phyloP scores from a whole-genome alignment of 176 grass and related monocot genomes.

The Zea luxurians region DNA sequence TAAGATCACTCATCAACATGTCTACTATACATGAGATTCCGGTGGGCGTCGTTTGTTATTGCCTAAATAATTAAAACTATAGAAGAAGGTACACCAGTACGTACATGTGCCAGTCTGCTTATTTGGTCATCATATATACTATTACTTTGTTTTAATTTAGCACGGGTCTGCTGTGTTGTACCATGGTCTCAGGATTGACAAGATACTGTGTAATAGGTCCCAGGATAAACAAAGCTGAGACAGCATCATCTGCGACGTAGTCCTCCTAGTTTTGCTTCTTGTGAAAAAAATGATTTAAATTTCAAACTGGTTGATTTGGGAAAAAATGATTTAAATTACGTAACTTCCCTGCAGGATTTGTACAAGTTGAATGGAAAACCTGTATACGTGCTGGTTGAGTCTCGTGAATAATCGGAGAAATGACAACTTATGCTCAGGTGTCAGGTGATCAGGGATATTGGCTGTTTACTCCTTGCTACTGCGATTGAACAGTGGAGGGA shows the following conservation, averaged over 20 bases:
- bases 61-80: neutral
- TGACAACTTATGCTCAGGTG: conserved; percentile 35
- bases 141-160: no score
- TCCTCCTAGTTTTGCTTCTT: neutral
- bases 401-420: conserved; percentile 47
- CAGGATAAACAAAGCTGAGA: neutral
- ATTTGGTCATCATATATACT: no score
- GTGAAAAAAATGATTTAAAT: no score
- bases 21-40: neutral
- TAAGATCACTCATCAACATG: conserved; percentile 24
- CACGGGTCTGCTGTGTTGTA: neutral
- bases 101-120: no score
- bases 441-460: conserved; percentile 1
- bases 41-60: neutral
- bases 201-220: neutral
- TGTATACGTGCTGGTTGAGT: conserved; percentile 79
- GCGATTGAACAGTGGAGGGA: conserved; percentile 1
- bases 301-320: neutral
- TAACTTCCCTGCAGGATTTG: conserved; percentile 46
- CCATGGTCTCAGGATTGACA: neutral
- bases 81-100: neutral
- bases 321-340: neutral
- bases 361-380: conserved; percentile 79
- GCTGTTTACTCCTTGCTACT: neutral
- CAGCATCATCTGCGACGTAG: conserved; percentile 3